These are phyloP conservation scores for Pythium aristosporum DNA, from an alignment of 352 stramenopile genomes.

Conservation along the genomic window DNA sequence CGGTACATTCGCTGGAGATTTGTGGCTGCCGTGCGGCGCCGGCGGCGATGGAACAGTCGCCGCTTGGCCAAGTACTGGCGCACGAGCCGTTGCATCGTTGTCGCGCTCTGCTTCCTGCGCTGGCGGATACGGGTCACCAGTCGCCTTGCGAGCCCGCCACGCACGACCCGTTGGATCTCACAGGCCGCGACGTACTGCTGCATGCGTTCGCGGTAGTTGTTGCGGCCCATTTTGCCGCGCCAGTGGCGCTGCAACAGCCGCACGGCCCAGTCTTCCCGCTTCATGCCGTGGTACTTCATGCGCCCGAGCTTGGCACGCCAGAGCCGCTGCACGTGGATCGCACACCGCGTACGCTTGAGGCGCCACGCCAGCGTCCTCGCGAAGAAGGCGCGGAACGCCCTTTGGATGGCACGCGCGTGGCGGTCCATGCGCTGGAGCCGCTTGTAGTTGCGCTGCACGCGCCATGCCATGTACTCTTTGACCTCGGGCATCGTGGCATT, in stretches of 20 bases:
- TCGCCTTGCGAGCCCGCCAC: slow-evolving; percentile 70
- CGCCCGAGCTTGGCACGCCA: slow-evolving; percentile 84
- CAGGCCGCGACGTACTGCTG: slow-evolving; percentile 74
- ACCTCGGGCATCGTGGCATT: slow-evolving; percentile 62
- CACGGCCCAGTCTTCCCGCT: slow-evolving; percentile 88
- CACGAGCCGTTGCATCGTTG: slow-evolving; percentile 80
- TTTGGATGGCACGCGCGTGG: slow-evolving; percentile 87
- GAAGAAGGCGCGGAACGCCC: slow-evolving; percentile 87
- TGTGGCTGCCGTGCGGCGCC: slow-evolving; percentile 56
- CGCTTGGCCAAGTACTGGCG: slow-evolving; percentile 59
- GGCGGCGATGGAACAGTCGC: slow-evolving; percentile 47
- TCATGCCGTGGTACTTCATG: slow-evolving; percentile 72
- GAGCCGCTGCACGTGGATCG: slow-evolving; percentile 83
- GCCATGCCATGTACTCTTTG: slow-evolving; percentile 96
- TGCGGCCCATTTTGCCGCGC: slow-evolving; percentile 86
- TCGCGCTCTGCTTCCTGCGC: slow-evolving; percentile 54
- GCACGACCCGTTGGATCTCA: slow-evolving; percentile 86
- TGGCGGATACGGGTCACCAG: slow-evolving; percentile 54
- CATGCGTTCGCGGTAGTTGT: slow-evolving; percentile 74
- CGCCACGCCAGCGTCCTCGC: slow-evolving; percentile 79
- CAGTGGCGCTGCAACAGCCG: slow-evolving; percentile 91
- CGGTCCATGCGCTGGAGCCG: slow-evolving; percentile 84
- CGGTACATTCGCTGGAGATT: slow-evolving; percentile 89
- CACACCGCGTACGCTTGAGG: slow-evolving; percentile 74
- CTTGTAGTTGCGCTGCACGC: slow-evolving; percentile 93